Evolutionary conservation across 176 grass and related monocot species (phyloP).

Genomic region (Canna indica): DNA sequence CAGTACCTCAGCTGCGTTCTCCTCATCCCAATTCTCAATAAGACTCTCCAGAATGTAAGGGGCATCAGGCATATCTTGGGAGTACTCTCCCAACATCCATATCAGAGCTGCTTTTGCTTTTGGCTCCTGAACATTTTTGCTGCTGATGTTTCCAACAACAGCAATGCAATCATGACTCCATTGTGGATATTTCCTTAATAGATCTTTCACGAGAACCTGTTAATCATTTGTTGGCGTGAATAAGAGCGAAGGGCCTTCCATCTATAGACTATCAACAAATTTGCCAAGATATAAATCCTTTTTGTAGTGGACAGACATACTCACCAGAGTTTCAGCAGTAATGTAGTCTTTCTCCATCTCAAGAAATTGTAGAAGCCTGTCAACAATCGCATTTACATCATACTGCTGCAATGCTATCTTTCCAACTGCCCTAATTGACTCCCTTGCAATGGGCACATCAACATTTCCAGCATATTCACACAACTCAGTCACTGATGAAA

Average conservation of each 20-base stretch:
- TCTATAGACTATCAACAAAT: background rate
- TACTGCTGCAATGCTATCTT: conserved; percentile 99
- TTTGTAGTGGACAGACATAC: background rate
- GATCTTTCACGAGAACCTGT: conserved; percentile 96
- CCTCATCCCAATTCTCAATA: conserved; percentile 91
- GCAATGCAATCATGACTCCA: conserved; percentile 99
- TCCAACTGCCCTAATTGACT: conserved; percentile 95
- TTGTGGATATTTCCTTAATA: conserved; percentile 95
- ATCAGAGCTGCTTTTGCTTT: conserved; percentile 96
- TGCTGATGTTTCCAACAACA: conserved; percentile 99
- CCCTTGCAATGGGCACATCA: conserved; percentile 86
- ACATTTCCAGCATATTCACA: conserved; percentile 99
- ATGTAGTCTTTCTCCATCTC: conserved; percentile 99
- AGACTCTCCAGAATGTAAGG: conserved; percentile 87
- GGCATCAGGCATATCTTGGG: conserved; percentile 92
- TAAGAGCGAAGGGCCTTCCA: background rate
- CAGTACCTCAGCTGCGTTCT: conserved; percentile 75
- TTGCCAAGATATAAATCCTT: background rate
- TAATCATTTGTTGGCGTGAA: conserved; percentile 8
- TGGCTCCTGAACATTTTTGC: conserved; percentile 95
- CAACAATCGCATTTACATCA: conserved; percentile 96
- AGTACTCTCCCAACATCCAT: conserved; percentile 99
- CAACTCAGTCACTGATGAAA: conserved; percentile 72
- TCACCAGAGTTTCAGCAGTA: conserved; percentile 93
- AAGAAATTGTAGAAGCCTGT: conserved; percentile 98